Percentiles rank a stretch among this genome's conserved stretches.
Evolutionary conservation across 768 basidiomycete species (phyloP).

Genomic region (Cystofilobasidium macerans): DNA sequence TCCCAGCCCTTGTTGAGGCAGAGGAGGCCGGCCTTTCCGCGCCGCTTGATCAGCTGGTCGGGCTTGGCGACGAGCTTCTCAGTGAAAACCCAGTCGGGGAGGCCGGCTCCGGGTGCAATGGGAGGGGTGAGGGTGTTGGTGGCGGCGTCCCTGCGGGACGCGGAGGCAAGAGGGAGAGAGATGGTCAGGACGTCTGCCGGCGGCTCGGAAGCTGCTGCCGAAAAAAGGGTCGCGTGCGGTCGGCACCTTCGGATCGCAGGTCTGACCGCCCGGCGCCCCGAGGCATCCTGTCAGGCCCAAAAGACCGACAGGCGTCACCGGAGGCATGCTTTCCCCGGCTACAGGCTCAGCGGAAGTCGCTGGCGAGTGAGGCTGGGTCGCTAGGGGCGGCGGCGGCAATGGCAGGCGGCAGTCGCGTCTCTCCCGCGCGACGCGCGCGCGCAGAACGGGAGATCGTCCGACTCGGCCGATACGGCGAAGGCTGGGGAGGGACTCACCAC

Average conservation of each 20-base stretch:
- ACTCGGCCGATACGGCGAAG: neutral
- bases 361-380: no score
- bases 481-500: slow-evolving; percentile 19
- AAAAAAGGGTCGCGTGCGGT: no score
- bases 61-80: slow-evolving; percentile 87
- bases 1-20: slow-evolving; percentile 87
- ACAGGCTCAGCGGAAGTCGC: no score
- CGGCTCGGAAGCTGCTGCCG: neutral
- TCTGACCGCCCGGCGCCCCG: no score
- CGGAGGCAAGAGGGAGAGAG: neutral
- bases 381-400: no score
- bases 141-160: slow-evolving; percentile 58
- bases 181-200: neutral
- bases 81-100: slow-evolving; percentile 71
- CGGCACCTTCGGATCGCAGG: no score
- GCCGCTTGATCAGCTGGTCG: slow-evolving; percentile 97
- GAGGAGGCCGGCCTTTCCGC: slow-evolving; percentile 93
- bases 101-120: slow-evolving; percentile 41
- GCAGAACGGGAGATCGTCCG: neutral
- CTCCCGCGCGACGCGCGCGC: neutral
- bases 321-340: no score
- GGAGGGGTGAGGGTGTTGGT: slow-evolving; percentile 54
- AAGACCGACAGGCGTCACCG: no score
- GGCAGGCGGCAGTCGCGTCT: no score
- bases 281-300: no score